Base-by-base conservation (phyloP, 2,329 filamentous ascomycete species). In the Hansfordia pulvinata region DNA sequence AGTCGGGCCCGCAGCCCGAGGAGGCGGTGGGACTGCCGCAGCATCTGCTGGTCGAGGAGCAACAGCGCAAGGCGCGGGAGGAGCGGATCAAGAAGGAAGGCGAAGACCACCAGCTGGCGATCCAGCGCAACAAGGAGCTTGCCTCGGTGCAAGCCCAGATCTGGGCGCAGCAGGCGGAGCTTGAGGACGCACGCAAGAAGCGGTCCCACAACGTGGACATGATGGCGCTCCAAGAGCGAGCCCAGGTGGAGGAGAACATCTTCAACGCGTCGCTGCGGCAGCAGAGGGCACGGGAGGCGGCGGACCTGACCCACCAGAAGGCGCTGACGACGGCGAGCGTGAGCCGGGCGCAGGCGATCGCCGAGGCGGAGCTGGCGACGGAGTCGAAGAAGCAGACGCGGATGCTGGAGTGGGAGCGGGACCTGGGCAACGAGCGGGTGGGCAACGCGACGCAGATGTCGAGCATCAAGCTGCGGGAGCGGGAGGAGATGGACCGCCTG, bases 111-210 rank as follows among this genome's bases (percentile, higher is more conserved):
- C 40, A 44, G 2, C 51, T 60, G 1, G 49, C 56, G 2, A 50
- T 71, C 2, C 54, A 56, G 5, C 58, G 65, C 3, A 59, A 56
- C 13, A 56, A 56, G 17, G 66, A 71, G 37, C 50, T 69, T 0
- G 65, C 67, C 0, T 49, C 47, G 2, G 53, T 68, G 1, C 63
- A 69, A 33, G 54, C 59, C 28, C 54, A 64, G 29, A 64, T 71
- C 25, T 58, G 55, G 40, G 46, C 52, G 0, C 52, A 57, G 25
- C 60, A 61, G 26, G 54, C 60, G 0, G 59, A 65, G 31, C 51
- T 69, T 15, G 67, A 71, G 30, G 64, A 68, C 29, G 50, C 54
- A 8, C 59, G 62, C 6, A 58, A 57, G 13, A 53, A 54, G 11
- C 56, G 57, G n/a, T 44, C 56, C 10, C 62, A 58, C 23, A 44